Conservation (phyloP, 257 asterid species). For the Fraxinus excelsior region DNA sequence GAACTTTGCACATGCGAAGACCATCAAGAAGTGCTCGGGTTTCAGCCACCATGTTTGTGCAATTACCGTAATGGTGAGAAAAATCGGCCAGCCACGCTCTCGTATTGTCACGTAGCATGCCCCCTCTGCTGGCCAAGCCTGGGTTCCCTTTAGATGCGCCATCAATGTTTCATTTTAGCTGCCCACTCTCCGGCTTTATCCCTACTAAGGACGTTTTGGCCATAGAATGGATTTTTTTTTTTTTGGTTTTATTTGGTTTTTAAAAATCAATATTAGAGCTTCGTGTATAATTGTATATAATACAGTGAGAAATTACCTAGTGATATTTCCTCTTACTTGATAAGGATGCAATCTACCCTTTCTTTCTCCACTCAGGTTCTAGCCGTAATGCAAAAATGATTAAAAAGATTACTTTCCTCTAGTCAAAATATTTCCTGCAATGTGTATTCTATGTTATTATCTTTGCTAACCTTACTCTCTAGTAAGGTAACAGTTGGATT, state of each 20-base stretch:
- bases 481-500: slow-evolving; percentile 22
- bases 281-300: neutral
- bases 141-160: too few relatives aligned
- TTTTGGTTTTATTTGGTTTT: neutral
- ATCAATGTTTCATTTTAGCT: too few relatives aligned
- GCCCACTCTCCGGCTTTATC: too few relatives aligned
- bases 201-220: neutral
- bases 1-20: too few relatives aligned
- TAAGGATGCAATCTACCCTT: neutral
- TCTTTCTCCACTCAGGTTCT: neutral
- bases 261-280: neutral
- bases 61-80: too few relatives aligned
- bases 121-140: too few relatives aligned
- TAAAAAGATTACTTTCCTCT: neutral
- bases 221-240: neutral
- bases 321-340: neutral
- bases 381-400: neutral
- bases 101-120: too few relatives aligned
- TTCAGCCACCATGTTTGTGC: too few relatives aligned
- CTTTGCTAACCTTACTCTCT: slow-evolving; percentile 2
- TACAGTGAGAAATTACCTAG: neutral
- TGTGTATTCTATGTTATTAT: neutral
- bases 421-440: neutral
- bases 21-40: too few relatives aligned
- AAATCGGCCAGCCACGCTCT: too few relatives aligned